A percentile compares a stretch with the other conserved stretches of the same genome.
Conservation (phyloP, 2,329 filamentous ascomycete genomes). For the Diaporthe caulivora region DNA sequence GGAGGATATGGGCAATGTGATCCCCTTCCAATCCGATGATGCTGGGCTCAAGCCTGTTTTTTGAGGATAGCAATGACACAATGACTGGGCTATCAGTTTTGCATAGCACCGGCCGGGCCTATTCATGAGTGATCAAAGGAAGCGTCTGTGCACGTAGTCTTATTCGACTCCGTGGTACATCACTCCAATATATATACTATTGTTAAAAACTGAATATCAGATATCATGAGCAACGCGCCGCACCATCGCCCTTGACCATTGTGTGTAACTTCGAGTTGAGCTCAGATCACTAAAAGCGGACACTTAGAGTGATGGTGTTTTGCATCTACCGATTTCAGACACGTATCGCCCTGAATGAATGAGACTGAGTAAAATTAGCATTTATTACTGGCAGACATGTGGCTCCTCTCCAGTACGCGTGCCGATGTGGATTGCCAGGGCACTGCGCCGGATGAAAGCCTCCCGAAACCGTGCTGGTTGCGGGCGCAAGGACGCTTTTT, state of each 20-base stretch:
- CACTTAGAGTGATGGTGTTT: no score
- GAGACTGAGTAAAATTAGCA: not conserved
- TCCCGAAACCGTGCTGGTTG: no score
- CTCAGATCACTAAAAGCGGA: no score
- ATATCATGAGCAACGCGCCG: not conserved
- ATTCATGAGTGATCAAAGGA: not conserved
- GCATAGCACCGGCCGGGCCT: constrained; percentile 4
- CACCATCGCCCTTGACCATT: not conserved
- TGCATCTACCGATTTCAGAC: not conserved
- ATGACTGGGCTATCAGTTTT: not conserved
- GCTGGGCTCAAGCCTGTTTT: not conserved
- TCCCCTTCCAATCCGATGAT: constrained; percentile 31
- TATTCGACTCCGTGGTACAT: constrained; percentile 1
- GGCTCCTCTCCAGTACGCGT: no score
- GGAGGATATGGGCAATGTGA: constrained; percentile 32
- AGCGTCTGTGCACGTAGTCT: not conserved
- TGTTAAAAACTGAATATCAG: not conserved
- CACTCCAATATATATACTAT: not conserved
- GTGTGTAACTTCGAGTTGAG: not conserved
- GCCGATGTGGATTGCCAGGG: no score
- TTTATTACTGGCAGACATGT: no score
- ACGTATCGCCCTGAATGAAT: not conserved
- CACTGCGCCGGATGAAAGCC: no score
- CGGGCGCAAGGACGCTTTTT: no score
- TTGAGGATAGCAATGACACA: not conserved